Evolutionary conservation across 768 basidiomycete species (phyloP), one percentile per base, ranked within the genome.

Genomic region (Xerocomellus dryophilus): DNA sequence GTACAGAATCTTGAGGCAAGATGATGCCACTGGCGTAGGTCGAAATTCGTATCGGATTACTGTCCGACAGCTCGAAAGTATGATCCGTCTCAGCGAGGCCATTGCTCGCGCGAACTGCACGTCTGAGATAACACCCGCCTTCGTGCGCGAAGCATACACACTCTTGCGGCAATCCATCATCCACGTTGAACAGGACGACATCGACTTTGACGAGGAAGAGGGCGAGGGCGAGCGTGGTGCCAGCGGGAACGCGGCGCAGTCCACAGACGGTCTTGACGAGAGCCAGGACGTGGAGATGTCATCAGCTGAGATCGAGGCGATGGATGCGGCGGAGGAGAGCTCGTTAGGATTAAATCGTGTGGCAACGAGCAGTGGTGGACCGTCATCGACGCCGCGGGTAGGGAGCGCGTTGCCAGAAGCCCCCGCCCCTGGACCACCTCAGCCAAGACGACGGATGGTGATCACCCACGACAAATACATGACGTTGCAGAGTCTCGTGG

Each of bases 121-220:
- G 15, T 79, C 86, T n/a, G 93, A 96, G 91, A 98, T 99, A 63
- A 90, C 83, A 0, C 94, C 96, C 7, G 87, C 82, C 3, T 95
- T 96, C 67, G 96, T 99, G 20, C 85, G 94, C 38, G 97, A 99
- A 72, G 97, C 97, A 2, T 98, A 90, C 73, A 86, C 84, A 40
- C 85, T 99, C 18, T 77, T 99, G 12, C 85, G 91, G 23, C 95
- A 97, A 68, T 98, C 97, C 2, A 99, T 99, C 72, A 98, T 99
- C 63, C 97, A 98, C 65, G 95, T 99, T 56, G 97, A 99, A 67
- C 94, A 98, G 69, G 97, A 99, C 66, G 96, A 98, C 63, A 86
- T 99, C 65, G 93, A 97, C 67, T 90, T 98, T 70, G 97, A 98
- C 65, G 92, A 95, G 61, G 93, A 96, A 63, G 93, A 93, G 53